Evolutionary conservation across 768 basidiomycete species (phyloP).

Genomic region (Boletus reticulatus): DNA sequence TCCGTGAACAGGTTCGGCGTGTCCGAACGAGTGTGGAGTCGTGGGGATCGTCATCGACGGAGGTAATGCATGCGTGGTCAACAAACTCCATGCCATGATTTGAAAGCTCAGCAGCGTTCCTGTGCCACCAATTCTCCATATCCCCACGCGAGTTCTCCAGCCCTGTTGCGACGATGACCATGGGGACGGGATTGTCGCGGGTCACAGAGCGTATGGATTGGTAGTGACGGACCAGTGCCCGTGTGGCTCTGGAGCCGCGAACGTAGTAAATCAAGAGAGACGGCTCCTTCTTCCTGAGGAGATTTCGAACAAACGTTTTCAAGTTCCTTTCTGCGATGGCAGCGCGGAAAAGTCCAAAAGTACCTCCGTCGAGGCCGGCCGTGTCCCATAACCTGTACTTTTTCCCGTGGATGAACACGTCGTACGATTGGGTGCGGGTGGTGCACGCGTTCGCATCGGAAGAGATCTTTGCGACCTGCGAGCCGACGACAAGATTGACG

Average conservation of each 20-base stretch:
- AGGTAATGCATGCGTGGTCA: constrained; percentile 34
- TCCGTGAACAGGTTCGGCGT: constrained; percentile 25
- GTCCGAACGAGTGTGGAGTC: constrained; percentile 13
- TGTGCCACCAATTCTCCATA: constrained; percentile 38
- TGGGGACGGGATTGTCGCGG: constrained; percentile 31
- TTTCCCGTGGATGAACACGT: constrained; percentile 17
- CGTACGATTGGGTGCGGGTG: constrained; percentile 25
- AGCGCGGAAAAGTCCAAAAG: constrained; percentile 22
- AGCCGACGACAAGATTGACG: constrained; percentile 38
- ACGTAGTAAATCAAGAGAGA: constrained; percentile 42
- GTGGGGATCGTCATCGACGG: constrained; percentile 22
- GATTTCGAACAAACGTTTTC: constrained; percentile 31
- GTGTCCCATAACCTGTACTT: constrained; percentile 33
- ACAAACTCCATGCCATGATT: constrained; percentile 25
- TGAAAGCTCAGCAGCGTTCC: constrained; percentile 21
- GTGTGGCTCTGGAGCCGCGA: constrained; percentile 39
- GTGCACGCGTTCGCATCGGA: constrained; percentile 37
- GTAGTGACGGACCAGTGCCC: constrained; percentile 39
- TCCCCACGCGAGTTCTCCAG: constrained; percentile 33
- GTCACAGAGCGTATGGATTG: constrained; percentile 31
- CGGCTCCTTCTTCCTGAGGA: constrained; percentile 34
- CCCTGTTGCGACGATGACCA: constrained; percentile 39
- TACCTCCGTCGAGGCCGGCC: constrained; percentile 34
- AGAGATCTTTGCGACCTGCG: constrained; percentile 31
- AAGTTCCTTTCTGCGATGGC: constrained; percentile 24